phyloP scores from a whole-genome alignment of 2,329 filamentous ascomycete species.

The Phoma sp. region DNA sequence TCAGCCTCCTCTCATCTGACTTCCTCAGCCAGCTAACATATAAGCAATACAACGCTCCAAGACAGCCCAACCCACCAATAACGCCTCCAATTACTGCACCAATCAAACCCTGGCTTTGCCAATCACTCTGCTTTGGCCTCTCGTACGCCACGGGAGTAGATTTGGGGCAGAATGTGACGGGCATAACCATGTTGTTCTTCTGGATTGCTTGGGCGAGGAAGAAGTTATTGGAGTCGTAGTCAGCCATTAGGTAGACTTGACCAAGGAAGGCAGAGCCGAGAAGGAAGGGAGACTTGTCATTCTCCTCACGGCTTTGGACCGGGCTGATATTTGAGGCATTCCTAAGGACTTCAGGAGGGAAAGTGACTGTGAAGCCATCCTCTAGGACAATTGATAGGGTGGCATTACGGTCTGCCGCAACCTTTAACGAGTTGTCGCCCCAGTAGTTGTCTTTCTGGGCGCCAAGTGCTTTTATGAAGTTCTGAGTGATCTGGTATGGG shows the following conservation, averaged over 20 bases:
- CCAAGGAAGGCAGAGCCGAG: conserved; percentile 52
- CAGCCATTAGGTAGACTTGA: conserved; percentile 55
- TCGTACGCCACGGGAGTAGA: conserved; percentile 45
- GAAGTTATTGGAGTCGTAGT: conserved; percentile 51
- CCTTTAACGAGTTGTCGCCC: conserved; percentile 48
- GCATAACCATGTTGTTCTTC: conserved; percentile 52
- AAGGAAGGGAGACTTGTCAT: conserved; percentile 42
- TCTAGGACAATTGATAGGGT: conserved; percentile 52
- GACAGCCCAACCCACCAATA: conserved; percentile 44
- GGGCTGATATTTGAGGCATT: conserved; percentile 50
- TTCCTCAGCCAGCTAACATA: conserved; percentile 39
- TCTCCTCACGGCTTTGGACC: conserved; percentile 40
- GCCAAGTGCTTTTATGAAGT: conserved; percentile 47
- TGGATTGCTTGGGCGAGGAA: conserved; percentile 51
- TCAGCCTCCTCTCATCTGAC: conserved; percentile 36
- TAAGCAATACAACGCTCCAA: conserved; percentile 38
- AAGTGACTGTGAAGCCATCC: conserved; percentile 50
- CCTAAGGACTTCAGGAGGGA: conserved; percentile 48
- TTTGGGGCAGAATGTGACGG: conserved; percentile 51
- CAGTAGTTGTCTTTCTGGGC: conserved; percentile 49
- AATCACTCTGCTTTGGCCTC: conserved; percentile 36
- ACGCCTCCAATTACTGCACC: conserved; percentile 51
- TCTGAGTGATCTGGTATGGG: conserved; percentile 50
- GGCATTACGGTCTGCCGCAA: conserved; percentile 49
- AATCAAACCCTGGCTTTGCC: conserved; percentile 46